These are phyloP conservation scores for Phytophthora hybrid DNA, from an alignment of 352 stramenopile genomes.

Conservation along the genomic window DNA sequence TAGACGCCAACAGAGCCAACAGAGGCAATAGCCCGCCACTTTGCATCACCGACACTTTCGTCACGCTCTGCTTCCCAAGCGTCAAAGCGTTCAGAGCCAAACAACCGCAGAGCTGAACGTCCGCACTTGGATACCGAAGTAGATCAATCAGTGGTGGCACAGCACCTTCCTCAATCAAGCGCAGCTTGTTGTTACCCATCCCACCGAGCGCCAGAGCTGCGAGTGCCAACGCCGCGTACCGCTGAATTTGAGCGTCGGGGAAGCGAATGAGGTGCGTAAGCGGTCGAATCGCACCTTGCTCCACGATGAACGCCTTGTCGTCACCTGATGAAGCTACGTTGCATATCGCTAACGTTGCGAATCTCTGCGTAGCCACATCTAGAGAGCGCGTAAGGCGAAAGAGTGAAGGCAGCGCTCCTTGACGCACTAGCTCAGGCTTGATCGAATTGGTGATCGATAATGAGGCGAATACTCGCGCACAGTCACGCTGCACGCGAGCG, in stretches of 20 bases:
- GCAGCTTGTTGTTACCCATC: constrained; percentile 93
- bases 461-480: constrained; percentile 90
- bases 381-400: constrained; percentile 94
- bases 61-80: constrained; percentile 85
- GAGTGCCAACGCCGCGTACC: constrained; percentile 93
- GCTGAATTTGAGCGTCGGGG: constrained; percentile 96
- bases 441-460: constrained; percentile 90
- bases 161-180: constrained; percentile 93
- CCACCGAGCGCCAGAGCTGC: constrained; percentile 93
- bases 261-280: constrained; percentile 95
- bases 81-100: constrained; percentile 93
- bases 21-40: constrained; percentile 92
- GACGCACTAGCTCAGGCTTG: constrained; percentile 86
- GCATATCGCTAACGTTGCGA: constrained; percentile 95
- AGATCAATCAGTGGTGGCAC: constrained; percentile 94
- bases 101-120: constrained; percentile 93
- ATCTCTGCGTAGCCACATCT: constrained; percentile 94
- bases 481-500: constrained; percentile 94
- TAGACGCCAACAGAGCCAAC: constrained; percentile 85
- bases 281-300: constrained; percentile 92
- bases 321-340: constrained; percentile 88
- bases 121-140: constrained; percentile 93
- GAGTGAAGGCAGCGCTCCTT: constrained; percentile 87
- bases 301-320: constrained; percentile 92
- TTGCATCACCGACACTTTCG: constrained; percentile 93